Base-by-base conservation (phyloP, 352 stramenopile genomes). In the Phytophthora fragariae region DNA sequence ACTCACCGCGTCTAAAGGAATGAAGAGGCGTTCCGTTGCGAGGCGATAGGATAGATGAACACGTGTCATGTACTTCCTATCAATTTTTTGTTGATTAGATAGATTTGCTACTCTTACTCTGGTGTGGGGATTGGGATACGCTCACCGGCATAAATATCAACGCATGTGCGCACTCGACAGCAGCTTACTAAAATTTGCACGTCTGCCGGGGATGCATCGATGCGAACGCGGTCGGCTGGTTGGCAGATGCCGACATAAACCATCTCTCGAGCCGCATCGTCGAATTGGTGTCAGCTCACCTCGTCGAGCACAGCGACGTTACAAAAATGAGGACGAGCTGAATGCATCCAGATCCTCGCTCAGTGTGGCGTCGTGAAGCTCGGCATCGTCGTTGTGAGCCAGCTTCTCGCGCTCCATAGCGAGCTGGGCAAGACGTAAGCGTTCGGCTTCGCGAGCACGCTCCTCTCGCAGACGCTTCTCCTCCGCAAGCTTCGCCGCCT, bases 261-360 rank as follows among this genome's bases (percentile, higher is more conserved):
- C 8, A 31, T 10, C 58, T 21, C 46, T 44, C 39, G 31, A 35
- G 58, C 44, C 39, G 27, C 44, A 17, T 39, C 50, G 17, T 33
- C 60, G 39, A 24, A 49, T 31, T 33, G 24, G 47, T 62, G 27
- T 77, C 60, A 54, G 61, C 70, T 72, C 57, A 57, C 49, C 65
- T 73, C 65, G 58, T 72, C 60, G 11, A 52, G 67, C 60, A 53
- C 29, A 68, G 27, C 61, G 49, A 54, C 57, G 61, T 86, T 84
- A 95, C 82, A 95, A 88, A 88, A 95, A 97, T 53, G 88, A 94
- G 58, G 90, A 95, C 50, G 90, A 94, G 75, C 88, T 95, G 77
- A 97, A 97, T 55, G 84, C 84, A 78, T 93, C 87, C 67, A 97
- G 68, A 69, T 97, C 90, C 53, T 95, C 85, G 27, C 77, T 93